phyloP scores from a whole-genome alignment of 2,329 filamentous ascomycete species.

The Acephala macrosclerotiorum region DNA sequence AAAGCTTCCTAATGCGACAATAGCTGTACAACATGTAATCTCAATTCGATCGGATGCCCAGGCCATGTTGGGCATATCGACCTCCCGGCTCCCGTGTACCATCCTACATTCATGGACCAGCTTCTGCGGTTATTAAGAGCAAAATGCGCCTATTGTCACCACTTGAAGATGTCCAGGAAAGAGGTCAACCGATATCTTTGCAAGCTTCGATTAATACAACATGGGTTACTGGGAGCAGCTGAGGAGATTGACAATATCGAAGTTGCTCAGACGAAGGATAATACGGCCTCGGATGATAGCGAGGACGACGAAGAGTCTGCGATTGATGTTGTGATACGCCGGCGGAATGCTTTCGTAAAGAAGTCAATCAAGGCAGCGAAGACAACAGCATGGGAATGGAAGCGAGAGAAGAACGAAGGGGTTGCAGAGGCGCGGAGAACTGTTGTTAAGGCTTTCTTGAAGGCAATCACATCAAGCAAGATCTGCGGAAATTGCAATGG shows the following conservation, averaged over 20 bases:
- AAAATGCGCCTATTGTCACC: constrained; percentile 90
- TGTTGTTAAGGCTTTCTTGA: constrained; percentile 83
- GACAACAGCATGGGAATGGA: constrained; percentile 51
- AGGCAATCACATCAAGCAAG: constrained; percentile 72
- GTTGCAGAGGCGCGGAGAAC: constrained; percentile 77
- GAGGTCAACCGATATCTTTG: constrained; percentile 82
- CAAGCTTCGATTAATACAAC: constrained; percentile 84
- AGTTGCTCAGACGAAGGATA: constrained; percentile 33
- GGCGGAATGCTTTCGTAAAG: constrained; percentile 74
- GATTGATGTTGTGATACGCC: constrained; percentile 57
- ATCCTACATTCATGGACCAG: constrained; percentile 96
- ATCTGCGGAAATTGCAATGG: constrained; percentile 73
- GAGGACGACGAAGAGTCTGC: constrained; percentile 46
- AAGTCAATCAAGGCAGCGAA: constrained; percentile 69
- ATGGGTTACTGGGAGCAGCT: constrained; percentile 78
- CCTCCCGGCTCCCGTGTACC: constrained; percentile 90
- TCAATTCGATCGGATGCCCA: constrained; percentile 82
- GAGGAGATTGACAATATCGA: constrained; percentile 54
- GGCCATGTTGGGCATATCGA: constrained; percentile 97
- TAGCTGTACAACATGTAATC: constrained; percentile 92
- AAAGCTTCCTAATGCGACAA: constrained; percentile 25
- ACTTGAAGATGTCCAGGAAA: constrained; percentile 79
- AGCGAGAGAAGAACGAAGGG: constrained; percentile 77
- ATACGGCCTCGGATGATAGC: constrained; percentile 28
- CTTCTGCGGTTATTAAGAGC: constrained; percentile 83